Evolutionary conservation across 495 filamentous ascomycete species (phyloP).

Genomic region (Copromyces sp.): DNA sequence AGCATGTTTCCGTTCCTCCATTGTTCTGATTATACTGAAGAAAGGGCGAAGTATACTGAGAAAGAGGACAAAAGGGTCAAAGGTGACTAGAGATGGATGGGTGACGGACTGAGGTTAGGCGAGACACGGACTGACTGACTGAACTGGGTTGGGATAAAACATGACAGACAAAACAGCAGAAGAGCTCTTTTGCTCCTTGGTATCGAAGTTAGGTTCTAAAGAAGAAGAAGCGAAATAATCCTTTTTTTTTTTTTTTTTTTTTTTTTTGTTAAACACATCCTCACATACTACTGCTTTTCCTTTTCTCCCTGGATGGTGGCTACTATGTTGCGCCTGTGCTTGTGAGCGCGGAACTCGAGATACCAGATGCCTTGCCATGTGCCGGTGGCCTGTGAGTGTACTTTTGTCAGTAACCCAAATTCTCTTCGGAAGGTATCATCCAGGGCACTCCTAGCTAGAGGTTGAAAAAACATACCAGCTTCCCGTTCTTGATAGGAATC

Average conservation of each 20-base stretch:
- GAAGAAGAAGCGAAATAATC: constrained; percentile 9
- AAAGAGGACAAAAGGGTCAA: background rate
- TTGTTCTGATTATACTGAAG: background rate
- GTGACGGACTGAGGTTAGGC: background rate
- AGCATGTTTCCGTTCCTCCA: background rate
- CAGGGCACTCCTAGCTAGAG: no score
- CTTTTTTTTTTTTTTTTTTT: constrained; percentile 2
- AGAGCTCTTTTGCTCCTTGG: background rate
- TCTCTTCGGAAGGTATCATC: no score
- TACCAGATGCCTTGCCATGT: constrained; percentile 88
- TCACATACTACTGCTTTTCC: constrained; percentile 13
- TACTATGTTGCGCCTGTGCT: constrained; percentile 69
- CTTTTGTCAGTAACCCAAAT: background rate
- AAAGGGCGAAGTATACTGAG: background rate
- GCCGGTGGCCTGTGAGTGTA: constrained; percentile 29
- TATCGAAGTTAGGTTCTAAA: background rate
- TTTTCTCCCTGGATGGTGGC: constrained; percentile 95
- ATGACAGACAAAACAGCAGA: background rate
- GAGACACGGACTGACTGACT: background rate
- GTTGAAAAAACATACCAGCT: constrained; percentile 43
- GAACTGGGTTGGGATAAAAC: constrained; percentile 1
- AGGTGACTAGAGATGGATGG: background rate
- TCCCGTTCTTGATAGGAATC: constrained; percentile 81
- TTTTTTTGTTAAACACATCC: background rate
- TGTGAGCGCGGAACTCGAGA: constrained; percentile 73